These are phyloP conservation scores for Alternaria metachromatica DNA, from an alignment of 2,329 filamentous ascomycete genomes.

Conservation along the genomic window DNA sequence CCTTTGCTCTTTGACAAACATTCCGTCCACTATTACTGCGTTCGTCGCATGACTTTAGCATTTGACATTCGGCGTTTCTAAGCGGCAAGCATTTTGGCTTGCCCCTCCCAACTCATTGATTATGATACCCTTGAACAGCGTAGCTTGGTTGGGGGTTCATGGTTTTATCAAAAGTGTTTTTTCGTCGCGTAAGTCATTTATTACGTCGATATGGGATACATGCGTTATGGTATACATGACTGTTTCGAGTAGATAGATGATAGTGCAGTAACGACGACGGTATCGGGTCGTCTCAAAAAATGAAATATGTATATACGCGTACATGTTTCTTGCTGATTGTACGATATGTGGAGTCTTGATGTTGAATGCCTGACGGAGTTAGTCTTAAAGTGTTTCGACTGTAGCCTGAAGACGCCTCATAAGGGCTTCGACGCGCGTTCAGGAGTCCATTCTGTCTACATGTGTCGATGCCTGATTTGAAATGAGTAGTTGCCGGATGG, in stretches of 20 bases:
- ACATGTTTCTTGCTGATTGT: background rate
- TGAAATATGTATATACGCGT: background rate
- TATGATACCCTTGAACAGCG: conserved; percentile 13
- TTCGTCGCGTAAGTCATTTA: background rate
- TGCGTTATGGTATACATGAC: conserved; percentile 4
- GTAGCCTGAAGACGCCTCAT: background rate
- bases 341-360: background rate
- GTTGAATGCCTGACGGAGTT: background rate
- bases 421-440: background rate
- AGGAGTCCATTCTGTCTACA: background rate
- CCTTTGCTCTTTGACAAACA: background rate
- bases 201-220: conserved; percentile 3
- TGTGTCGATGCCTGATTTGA: background rate
- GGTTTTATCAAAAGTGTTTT: conserved; percentile 9
- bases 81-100: background rate
- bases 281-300: background rate
- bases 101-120: background rate
- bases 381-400: background rate
- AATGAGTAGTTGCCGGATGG: background rate
- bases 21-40: background rate
- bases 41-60: background rate
- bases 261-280: background rate
- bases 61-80: background rate
- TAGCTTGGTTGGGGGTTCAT: conserved; percentile 11
- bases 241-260: background rate